A percentile compares a stretch with the other conserved stretches of the same genome.
Evolutionary conservation across 495 filamentous ascomycete genomes (phyloP).

Genomic region (Paragyromitra xinjiangensis): DNA sequence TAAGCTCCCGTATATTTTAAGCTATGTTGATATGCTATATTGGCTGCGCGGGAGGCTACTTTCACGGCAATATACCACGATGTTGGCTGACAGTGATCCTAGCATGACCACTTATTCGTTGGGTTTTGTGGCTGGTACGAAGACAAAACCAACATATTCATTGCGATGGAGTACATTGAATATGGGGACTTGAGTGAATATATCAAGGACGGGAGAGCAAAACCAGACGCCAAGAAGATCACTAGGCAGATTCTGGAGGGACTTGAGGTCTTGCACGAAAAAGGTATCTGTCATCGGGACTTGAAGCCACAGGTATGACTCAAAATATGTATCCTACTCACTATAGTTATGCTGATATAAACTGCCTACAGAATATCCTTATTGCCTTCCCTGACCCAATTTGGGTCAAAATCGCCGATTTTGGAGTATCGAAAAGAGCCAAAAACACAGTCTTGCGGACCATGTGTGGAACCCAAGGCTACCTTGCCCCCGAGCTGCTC

Average conservation of each 20-base stretch:
- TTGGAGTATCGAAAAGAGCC: neutral
- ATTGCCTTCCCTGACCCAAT: neutral
- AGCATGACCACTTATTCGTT: neutral
- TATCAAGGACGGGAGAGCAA: neutral
- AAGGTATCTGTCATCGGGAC: neutral
- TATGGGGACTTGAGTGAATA: neutral
- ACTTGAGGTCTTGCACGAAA: neutral
- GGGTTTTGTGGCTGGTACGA: conserved; percentile 1
- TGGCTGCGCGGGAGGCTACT: no score
- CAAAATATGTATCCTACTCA: no score
- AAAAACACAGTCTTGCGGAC: neutral
- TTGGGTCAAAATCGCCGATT: conserved; percentile 1
- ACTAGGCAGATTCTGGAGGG: neutral
- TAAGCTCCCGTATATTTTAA: no score
- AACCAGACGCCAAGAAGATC: neutral
- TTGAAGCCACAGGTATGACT: neutral
- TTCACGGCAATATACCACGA: neutral
- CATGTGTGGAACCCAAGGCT: neutral
- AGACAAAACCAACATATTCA: neutral
- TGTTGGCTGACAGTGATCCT: neutral
- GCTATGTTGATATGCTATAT: neutral
- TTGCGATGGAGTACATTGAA: neutral
- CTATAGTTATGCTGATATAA: neutral
- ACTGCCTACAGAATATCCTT: neutral
- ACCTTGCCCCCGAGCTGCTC: neutral